These are phyloP conservation scores for Elsinoe arachidis DNA, from an alignment of 2,329 filamentous ascomycete genomes.

Conservation along the genomic window DNA sequence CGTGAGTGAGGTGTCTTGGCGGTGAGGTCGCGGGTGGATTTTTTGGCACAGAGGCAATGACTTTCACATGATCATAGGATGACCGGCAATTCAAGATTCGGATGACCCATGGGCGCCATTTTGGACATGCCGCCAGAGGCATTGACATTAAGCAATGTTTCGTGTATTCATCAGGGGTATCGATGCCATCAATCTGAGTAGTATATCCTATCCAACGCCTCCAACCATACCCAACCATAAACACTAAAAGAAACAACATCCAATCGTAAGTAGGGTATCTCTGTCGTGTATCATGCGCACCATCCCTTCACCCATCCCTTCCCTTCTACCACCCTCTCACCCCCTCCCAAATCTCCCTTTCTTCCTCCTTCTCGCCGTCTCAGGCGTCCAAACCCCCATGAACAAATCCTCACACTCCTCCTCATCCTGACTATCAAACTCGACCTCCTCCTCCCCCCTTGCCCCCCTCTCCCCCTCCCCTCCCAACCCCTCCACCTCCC, in stretches of 20 bases:
- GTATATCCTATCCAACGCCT: background rate
- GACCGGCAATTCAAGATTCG: no score
- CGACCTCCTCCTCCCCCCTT: conserved; percentile 30
- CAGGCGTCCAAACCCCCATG: conserved; percentile 51
- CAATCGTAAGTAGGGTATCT: conserved; percentile 2
- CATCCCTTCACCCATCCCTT: background rate
- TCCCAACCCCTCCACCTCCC: conserved; percentile 15
- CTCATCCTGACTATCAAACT: conserved; percentile 58
- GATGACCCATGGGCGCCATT: no score
- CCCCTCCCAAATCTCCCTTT: conserved; percentile 20
- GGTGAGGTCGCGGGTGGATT: background rate
- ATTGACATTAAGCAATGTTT: background rate
- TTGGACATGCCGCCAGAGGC: no score
- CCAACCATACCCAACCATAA: background rate
- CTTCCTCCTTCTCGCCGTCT: conserved; percentile 42
- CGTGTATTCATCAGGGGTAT: conserved; percentile 9
- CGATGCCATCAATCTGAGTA: background rate
- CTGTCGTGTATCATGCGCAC: background rate
- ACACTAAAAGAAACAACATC: background rate
- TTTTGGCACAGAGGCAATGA: background rate
- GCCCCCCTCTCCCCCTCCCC: background rate
- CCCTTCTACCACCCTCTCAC: background rate
- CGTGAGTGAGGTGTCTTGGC: conserved; percentile 6
- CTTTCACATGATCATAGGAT: no score
- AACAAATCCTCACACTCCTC: conserved; percentile 60